A percentile compares a stretch with the other conserved stretches of the same genome.
These are phyloP conservation scores for Bacterosira constricta DNA, from an alignment of 108 stramenopile species.

Conservation along the genomic window DNA sequence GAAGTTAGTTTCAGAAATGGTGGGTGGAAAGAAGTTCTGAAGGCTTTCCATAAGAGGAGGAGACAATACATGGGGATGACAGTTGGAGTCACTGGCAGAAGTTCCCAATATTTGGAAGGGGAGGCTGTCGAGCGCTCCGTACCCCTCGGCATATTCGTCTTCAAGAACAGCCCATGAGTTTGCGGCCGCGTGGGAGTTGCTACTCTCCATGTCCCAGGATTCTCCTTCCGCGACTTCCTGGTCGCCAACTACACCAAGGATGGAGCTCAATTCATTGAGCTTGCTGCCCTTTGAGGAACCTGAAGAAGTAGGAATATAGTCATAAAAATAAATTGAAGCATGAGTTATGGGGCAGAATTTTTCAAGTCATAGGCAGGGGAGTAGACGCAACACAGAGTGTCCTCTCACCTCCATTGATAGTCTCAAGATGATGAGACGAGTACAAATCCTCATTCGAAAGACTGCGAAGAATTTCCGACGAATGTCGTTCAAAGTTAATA, in stretches of 20 bases:
- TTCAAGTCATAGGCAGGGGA: not conserved
- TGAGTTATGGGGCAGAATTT: too few species aligned
- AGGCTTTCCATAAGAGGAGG: conserved; percentile 82
- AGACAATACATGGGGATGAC: conserved; percentile 71
- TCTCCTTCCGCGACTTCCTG: conserved; percentile 9
- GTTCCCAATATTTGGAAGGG: conserved; percentile 60
- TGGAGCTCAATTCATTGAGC: conserved; percentile 18
- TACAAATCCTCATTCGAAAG: conserved; percentile 51
- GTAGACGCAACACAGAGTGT: not conserved
- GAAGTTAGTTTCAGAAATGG: conserved; percentile 55
- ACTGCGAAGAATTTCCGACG: conserved; percentile 44
- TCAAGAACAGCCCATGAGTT: conserved; percentile 80
- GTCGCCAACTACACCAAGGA: conserved; percentile 36
- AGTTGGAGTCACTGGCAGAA: conserved; percentile 47
- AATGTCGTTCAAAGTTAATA: conserved; percentile 38
- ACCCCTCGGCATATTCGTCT: conserved; percentile 82
- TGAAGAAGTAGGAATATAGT: not conserved
- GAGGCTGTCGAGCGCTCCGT: conserved; percentile 53
- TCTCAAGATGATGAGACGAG: conserved; percentile 38
- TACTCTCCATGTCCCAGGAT: conserved; percentile 42
- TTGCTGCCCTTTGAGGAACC: conserved; percentile 4
- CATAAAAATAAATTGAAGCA: not conserved
- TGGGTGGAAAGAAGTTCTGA: conserved; percentile 57
- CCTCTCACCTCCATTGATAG: conserved; percentile 28
- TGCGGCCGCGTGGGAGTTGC: conserved; percentile 16